phyloP scores from a whole-genome alignment of 2,329 filamentous ascomycete genomes.

The Fusarium camptoceras region DNA sequence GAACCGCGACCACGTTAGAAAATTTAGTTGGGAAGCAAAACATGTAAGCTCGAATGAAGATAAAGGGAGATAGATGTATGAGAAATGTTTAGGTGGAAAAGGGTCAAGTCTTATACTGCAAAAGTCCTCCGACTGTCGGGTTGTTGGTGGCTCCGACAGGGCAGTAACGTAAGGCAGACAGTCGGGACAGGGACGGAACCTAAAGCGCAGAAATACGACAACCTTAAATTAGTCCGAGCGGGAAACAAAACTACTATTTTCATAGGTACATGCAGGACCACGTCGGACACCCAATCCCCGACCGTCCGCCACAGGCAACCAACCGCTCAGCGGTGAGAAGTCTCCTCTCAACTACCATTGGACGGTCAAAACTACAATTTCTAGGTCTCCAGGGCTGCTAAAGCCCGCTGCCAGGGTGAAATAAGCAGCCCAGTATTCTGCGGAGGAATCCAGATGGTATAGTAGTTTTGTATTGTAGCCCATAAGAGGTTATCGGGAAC shows the following conservation, averaged over 20 bases:
- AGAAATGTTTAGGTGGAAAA: not conserved
- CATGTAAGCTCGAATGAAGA: fast-evolving
- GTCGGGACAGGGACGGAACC: not conserved
- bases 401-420: not conserved
- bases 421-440: no score
- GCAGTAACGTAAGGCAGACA: not conserved
- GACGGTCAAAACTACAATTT: not conserved
- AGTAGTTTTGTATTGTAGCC: not conserved
- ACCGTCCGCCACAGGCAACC: no score
- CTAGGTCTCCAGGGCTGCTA: no score
- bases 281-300: no score
- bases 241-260: conserved; percentile 7
- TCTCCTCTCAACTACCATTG: not conserved
- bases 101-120: not conserved
- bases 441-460: not conserved
- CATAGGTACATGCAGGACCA: no score
- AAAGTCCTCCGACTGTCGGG: no score
- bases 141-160: no score
- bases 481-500: not conserved
- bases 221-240: no score
- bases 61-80: no score
- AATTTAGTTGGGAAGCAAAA: not conserved
- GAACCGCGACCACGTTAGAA: not conserved
- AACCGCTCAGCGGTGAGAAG: not conserved
- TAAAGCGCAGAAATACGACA: not conserved